These are phyloP conservation scores for Neurospora sp. DNA, from an alignment of 495 filamentous ascomycete species.

Conservation along the genomic window DNA sequence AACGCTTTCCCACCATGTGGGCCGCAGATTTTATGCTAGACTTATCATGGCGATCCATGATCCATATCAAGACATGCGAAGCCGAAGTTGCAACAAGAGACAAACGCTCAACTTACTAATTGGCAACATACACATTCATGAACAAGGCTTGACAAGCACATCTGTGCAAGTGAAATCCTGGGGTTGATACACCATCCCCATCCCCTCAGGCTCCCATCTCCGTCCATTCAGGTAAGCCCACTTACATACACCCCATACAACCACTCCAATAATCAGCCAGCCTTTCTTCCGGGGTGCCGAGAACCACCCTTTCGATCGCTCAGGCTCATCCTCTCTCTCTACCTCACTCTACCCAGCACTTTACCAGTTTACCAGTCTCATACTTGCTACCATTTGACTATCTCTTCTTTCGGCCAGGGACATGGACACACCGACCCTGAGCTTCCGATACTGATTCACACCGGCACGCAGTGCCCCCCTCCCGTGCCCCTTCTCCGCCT, in stretches of 20 bases:
- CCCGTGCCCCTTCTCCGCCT: neutral
- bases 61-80: neutral
- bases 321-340: neutral
- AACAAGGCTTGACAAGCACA: neutral
- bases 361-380: neutral
- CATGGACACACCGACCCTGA: neutral
- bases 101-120: neutral
- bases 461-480: neutral
- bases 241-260: neutral
- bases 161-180: neutral
- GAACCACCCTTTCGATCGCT: neutral
- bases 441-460: neutral
- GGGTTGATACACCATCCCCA: neutral
- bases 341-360: neutral
- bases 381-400: neutral
- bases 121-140: neutral
- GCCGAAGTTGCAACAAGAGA: no score
- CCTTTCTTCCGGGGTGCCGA: neutral
- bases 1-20: neutral
- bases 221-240: neutral
- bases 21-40: neutral
- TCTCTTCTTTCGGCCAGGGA: neutral
- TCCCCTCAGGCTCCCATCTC: neutral
- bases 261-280: neutral
- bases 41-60: neutral